Evolutionary conservation across 306 rosid genomes (phyloP).

Genomic region (Acacia acuminata): DNA sequence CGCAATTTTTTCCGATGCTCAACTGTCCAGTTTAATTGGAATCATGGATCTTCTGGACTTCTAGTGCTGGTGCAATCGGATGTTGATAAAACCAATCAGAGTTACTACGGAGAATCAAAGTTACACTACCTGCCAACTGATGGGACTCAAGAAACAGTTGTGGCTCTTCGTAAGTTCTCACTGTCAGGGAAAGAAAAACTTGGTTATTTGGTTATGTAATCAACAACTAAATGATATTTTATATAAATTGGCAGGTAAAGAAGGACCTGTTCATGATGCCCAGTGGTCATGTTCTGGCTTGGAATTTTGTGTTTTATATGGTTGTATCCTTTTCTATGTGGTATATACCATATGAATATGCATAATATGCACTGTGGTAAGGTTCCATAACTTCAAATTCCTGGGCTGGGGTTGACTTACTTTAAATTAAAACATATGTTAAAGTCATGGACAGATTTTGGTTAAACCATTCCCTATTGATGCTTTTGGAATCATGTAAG

Average conservation of each 20-base stretch:
- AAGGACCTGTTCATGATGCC: slow-evolving; percentile 95
- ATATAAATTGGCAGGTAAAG: slow-evolving; percentile 78
- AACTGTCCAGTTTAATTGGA: slow-evolving; percentile 83
- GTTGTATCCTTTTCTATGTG: slow-evolving; percentile 78
- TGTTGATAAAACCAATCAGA: slow-evolving; percentile 96
- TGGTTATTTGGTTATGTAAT: slow-evolving; percentile 21
- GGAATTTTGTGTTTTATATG: slow-evolving; percentile 91
- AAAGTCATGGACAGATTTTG: background rate
- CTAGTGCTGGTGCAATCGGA: slow-evolving; percentile 84
- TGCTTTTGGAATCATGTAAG: slow-evolving; percentile 26
- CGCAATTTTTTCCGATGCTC: slow-evolving; percentile 90
- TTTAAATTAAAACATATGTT: slow-evolving; percentile 1
- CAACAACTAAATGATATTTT: slow-evolving; percentile 19
- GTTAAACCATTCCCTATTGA: background rate
- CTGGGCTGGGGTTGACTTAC: slow-evolving; percentile 11
- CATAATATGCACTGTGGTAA: background rate
- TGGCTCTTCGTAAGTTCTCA: slow-evolving; percentile 80
- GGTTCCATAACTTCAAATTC: background rate
- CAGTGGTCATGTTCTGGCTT: slow-evolving; percentile 86
- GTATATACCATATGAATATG: background rate
- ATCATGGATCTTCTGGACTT: slow-evolving; percentile 84
- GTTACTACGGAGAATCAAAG: slow-evolving; percentile 95
- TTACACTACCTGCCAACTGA: slow-evolving; percentile 86
- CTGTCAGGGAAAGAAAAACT: slow-evolving; percentile 1
- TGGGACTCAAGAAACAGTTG: slow-evolving; percentile 83